These are phyloP conservation scores for Cyathus striatus DNA, from an alignment of 768 basidiomycete genomes.

Conservation along the genomic window DNA sequence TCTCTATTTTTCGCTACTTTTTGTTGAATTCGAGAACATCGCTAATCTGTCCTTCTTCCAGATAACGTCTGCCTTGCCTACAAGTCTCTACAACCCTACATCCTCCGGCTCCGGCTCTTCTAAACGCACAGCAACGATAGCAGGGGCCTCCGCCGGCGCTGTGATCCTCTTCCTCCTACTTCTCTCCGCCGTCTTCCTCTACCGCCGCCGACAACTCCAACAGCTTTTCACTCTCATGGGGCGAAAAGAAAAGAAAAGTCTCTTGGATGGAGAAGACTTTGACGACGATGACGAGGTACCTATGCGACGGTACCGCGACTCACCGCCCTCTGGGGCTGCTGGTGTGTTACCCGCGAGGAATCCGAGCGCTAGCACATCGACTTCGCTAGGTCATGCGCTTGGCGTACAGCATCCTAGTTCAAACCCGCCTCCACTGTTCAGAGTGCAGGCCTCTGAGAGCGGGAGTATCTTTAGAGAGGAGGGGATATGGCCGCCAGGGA, in stretches of 20 bases:
- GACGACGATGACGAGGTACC: conserved; percentile 25
- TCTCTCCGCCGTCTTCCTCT: conserved; percentile 30
- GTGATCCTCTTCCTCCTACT: conserved; percentile 28
- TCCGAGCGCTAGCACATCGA: not conserved
- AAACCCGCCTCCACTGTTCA: conserved; percentile 29
- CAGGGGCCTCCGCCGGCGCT: conserved; percentile 32
- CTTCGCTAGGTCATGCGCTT: conserved; percentile 3
- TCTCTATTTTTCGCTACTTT: too few species aligned
- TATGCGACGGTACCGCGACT: conserved; percentile 13
- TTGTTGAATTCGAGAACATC: too few species aligned
- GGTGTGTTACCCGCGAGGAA: not conserved
- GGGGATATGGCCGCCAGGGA: conserved; percentile 37
- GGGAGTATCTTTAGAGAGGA: conserved; percentile 46
- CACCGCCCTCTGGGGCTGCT: conserved; percentile 10
- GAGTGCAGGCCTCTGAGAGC: conserved; percentile 33
- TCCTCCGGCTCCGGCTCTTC: conserved; percentile 6
- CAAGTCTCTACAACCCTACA: conserved; percentile 19
- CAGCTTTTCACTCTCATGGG: conserved; percentile 17
- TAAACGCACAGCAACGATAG: conserved; percentile 34
- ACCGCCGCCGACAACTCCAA: conserved; percentile 30
- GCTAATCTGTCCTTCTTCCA: not conserved
- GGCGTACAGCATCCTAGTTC: conserved; percentile 16
- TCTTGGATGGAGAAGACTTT: conserved; percentile 30
- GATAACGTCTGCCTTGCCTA: conserved; percentile 21
- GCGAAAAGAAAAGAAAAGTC: conserved; percentile 16